These are phyloP conservation scores for Auricularia sp. DNA, from an alignment of 768 basidiomycete genomes.

Conservation along the genomic window DNA sequence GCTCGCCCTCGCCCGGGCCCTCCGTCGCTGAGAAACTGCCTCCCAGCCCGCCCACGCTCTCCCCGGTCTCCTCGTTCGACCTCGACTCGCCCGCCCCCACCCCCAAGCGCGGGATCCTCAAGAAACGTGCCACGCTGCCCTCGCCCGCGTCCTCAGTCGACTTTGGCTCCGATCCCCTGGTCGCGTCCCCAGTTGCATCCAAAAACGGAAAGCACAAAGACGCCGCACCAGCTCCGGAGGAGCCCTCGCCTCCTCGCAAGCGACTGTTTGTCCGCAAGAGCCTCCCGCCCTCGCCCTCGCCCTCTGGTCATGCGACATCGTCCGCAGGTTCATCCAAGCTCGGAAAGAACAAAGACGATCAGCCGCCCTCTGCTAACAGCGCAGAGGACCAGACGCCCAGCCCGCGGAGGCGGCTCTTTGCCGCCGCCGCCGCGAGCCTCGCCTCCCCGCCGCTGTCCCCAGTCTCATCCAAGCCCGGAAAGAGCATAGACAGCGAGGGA, in stretches of 20 bases:
- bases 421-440: background rate
- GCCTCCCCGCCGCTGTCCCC: background rate
- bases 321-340: background rate
- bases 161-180: background rate
- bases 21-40: background rate
- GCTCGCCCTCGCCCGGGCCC: background rate
- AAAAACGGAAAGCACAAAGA: background rate
- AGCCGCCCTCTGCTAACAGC: background rate
- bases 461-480: background rate
- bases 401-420: background rate
- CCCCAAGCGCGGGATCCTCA: too few relatives aligned
- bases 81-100: background rate
- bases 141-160: background rate
- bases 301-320: background rate
- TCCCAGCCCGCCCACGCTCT: background rate
- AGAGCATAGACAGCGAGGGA: background rate
- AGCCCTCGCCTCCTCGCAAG: background rate
- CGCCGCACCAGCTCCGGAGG: background rate
- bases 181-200: background rate
- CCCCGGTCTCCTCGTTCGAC: background rate
- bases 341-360: background rate
- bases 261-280: background rate
- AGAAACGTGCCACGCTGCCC: background rate
- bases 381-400: too few relatives aligned
- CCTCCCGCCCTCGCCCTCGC: background rate